A percentile compares a stretch with the other conserved stretches of the same genome.
Conservation (phyloP, 1,284 basidiomycete species). For the Cryptococcus amylolentus region DNA sequence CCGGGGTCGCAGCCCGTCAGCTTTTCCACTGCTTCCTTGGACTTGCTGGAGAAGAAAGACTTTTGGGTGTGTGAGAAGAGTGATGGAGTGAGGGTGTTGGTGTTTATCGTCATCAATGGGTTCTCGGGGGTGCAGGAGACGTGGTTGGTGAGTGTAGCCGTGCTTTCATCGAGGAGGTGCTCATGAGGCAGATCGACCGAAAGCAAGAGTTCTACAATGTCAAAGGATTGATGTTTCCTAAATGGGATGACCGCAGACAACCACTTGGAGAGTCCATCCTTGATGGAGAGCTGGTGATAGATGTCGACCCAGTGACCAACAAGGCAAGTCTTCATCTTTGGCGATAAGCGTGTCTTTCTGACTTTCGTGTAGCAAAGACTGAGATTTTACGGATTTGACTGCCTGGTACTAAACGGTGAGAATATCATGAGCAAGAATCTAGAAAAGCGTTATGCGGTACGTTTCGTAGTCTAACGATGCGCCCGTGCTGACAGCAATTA, state of each 20-base stretch:
- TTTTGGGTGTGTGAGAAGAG: slow-evolving; percentile 99
- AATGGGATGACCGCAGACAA: slow-evolving; percentile 64
- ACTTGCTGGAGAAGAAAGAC: slow-evolving; percentile 74
- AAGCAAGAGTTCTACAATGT: slow-evolving; percentile 81
- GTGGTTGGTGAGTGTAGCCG: slow-evolving; percentile 61
- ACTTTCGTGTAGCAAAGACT: slow-evolving; percentile 61
- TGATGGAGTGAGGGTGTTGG: slow-evolving; percentile 89
- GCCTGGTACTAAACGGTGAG: slow-evolving; percentile 78
- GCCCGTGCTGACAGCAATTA: slow-evolving; percentile 6
- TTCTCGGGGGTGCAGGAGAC: slow-evolving; percentile 63
- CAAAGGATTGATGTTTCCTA: slow-evolving; percentile 78
- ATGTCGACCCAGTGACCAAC: slow-evolving; percentile 71
- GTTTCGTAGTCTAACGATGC: slow-evolving; percentile 33
- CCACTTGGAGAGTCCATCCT: slow-evolving; percentile 76
- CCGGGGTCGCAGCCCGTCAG: slow-evolving; percentile 92
- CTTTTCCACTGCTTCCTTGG: slow-evolving; percentile 67
- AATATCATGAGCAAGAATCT: slow-evolving; percentile 81
- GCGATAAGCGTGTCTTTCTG: background rate
- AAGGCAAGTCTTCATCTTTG: slow-evolving; percentile 53
- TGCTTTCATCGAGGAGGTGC: background rate
- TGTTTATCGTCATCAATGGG: slow-evolving; percentile 66
- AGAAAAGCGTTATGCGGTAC: slow-evolving; percentile 84
- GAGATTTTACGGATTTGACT: slow-evolving; percentile 87
- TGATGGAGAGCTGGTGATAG: slow-evolving; percentile 92
- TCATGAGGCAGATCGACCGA: slow-evolving; percentile 73